phyloP scores from a whole-genome alignment of 2,329 filamentous ascomycete species.

The Beauveria asiatica region DNA sequence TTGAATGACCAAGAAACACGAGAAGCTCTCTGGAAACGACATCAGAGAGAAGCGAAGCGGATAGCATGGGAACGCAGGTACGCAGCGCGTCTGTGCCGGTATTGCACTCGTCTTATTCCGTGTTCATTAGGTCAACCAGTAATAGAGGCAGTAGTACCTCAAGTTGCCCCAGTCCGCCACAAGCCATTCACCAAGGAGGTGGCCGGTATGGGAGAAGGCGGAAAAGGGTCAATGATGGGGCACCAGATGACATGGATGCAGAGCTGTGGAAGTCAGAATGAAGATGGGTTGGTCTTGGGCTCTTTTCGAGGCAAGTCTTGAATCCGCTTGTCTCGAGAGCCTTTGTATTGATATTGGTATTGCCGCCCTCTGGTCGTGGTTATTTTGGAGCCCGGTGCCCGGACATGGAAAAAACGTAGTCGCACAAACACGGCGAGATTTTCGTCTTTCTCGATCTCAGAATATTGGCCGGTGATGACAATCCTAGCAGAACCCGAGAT shows the following conservation, averaged over 20 bases:
- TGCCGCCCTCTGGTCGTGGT: too few species aligned
- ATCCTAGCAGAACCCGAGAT: too few species aligned
- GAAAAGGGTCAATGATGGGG: not conserved
- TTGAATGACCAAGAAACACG: not conserved
- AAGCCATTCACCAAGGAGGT: slow-evolving; percentile 15
- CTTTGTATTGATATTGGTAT: not conserved
- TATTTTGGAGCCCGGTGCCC: too few species aligned
- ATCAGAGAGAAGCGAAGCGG: not conserved
- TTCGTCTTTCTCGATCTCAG: too few species aligned
- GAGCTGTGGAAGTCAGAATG: not conserved
- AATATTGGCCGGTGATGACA: too few species aligned
- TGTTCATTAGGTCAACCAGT: not conserved
- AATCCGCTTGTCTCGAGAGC: too few species aligned
- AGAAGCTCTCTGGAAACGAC: not conserved
- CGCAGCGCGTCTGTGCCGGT: not conserved
- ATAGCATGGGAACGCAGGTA: slow-evolving; percentile 5
- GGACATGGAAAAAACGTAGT: too few species aligned
- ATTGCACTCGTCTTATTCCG: not conserved
- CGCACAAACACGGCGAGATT: too few species aligned
- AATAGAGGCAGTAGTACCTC: not conserved
- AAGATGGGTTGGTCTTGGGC: not conserved
- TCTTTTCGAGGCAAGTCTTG: not conserved
- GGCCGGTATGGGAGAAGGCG: not conserved
- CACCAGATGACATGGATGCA: not conserved
- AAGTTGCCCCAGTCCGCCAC: slow-evolving; percentile 9